Evolutionary conservation across 2,329 filamentous ascomycete genomes (phyloP), one percentile per base, ranked within the genome.

Genomic region (Capronia americana): DNA sequence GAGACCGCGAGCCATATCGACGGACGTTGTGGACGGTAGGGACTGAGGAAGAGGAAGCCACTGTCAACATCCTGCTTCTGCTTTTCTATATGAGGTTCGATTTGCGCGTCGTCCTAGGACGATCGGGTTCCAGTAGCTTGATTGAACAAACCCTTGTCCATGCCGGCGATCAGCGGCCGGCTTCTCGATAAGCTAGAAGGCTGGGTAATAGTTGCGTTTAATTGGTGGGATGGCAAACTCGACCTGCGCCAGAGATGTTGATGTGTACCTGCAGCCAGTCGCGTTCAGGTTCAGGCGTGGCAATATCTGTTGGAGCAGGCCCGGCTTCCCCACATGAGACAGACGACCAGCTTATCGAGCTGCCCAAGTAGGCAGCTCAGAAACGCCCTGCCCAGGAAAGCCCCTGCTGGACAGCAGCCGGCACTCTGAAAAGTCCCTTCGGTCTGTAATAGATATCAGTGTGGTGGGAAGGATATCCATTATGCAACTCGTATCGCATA

Each of bases 301-400:
- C 48, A 28, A 26, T 23, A 34, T 10, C 28, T 55, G 24, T 17
- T 63, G 34, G 50, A 50, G 34, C 24, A 26, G 24, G 38, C 20
- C 38, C 38, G 17, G 51, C 28, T 28, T 57, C 66, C 62, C 62
- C 62, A 63, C 58, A 44, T 48, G 34, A n/a, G 26, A 44, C 38
- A n/a, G 53, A 61, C 30, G 55, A 56, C 41, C 20, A 14, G 34
- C 57, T 58, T 68, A 62, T 63, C 58, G 65, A 69, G 63, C 63
- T 69, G 34, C 65, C 57, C 41, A 53, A 58, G 34, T 57, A 70
- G 57, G 68, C 55, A 69, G 68, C 61, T 69, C 62, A 63, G 53
- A 51, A 7, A 51, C 14, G 48, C 17, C 41, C 50, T 34, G 28
- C 34, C 53, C 24, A 34, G 17, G 38, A n/a, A 44, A 41, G 8